Evolutionary conservation across 805 yeast genomes (phyloP), one percentile per base, ranked within the genome.

Genomic region (Cyberlindnera lachancei): DNA sequence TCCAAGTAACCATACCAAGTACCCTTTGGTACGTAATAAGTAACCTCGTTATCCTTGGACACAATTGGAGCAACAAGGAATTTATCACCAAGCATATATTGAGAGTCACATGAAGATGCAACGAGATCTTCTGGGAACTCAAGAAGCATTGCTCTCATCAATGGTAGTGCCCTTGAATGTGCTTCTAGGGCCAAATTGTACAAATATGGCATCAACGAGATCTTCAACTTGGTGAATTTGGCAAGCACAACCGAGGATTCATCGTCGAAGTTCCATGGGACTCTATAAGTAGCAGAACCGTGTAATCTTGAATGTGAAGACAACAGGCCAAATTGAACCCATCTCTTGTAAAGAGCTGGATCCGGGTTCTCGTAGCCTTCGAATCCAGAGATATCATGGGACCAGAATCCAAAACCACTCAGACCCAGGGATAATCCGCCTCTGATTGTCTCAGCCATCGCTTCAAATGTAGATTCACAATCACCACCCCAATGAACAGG

Each of bases 401-500:
- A 44, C 49, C 49, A 44, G 41, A 40, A 44, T 4, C 49, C 49
- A 25, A 44, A 44, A 3, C 46, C 49, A 16, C 37, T 34, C 3
- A 44, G 30, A n/a, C 36, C 40, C n/a, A 44, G 27, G 12, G 45
- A 40, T 28, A 44, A 30, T 4, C 49, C 49, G 34, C 49, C 49
- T 42, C 49, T 42, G 6, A 44, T 25, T 18, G 44, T 42, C 33
- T 44, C 49, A 21, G 49, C 46, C 42, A 44, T 40, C 6, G 49
- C 49, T 29, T 44, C 49, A 25, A 44, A 44, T 15, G 45, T 40
- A 12, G 45, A 40, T 27, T 42, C 46, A 32, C 46, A 44, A 28
- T 44, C 49, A 37, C 49, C 49, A 36, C 49, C 49, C 49, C 49
- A 44, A 30, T 44, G 49, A 11, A 44, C 49, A 9, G 49, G 49